These are phyloP conservation scores for Helianthus tuberosus DNA, from an alignment of 129 eudicot genomes.

Conservation along the genomic window DNA sequence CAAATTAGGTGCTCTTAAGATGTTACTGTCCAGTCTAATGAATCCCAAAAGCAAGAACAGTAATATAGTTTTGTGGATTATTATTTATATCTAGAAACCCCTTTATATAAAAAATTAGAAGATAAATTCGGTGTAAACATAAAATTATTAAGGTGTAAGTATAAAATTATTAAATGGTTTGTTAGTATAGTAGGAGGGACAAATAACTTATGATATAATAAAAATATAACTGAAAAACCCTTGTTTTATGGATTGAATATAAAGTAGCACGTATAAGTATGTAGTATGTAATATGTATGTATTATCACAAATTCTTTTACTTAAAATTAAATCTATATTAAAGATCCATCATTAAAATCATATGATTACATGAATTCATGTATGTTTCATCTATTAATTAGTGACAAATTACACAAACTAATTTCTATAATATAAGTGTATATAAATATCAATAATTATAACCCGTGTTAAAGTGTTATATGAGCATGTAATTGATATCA, in stretches of 20 bases:
- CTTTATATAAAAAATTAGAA: not conserved
- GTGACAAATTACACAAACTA: not conserved
- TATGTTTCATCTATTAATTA: not conserved
- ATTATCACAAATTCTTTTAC: too few relatives aligned
- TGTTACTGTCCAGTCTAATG: not conserved
- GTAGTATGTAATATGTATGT: too few relatives aligned
- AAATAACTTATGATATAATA: too few relatives aligned
- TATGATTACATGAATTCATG: conserved; percentile 1
- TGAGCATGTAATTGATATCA: conserved; percentile 1
- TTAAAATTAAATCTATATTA: too few relatives aligned
- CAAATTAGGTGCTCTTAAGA: too few relatives aligned
- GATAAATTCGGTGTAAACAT: not conserved
- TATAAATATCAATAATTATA: not conserved
- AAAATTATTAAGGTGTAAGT: too few relatives aligned
- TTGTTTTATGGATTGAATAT: too few relatives aligned
- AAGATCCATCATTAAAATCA: not conserved
- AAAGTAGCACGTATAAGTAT: too few relatives aligned
- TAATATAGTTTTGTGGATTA: not conserved
- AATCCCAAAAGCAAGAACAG: not conserved
- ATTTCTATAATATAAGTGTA: not conserved
- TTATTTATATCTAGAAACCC: not conserved
- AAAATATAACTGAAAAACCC: too few relatives aligned
- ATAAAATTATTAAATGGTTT: too few relatives aligned
- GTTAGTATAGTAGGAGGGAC: too few relatives aligned
- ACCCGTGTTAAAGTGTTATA: not conserved